Conservation (phyloP, 768 basidiomycete species). For the Russula sp. region DNA sequence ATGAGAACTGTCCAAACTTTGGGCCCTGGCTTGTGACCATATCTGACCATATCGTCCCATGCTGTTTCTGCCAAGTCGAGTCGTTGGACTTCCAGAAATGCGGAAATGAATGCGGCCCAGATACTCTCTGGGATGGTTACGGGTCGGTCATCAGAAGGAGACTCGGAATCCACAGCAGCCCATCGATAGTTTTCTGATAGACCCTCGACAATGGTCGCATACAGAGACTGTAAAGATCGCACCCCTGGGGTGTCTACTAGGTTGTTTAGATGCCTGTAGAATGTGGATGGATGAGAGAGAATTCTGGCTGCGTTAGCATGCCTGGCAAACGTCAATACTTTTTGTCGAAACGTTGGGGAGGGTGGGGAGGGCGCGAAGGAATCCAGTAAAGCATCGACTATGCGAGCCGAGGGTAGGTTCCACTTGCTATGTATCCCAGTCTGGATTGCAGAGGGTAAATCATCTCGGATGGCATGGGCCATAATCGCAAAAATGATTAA, state of each 20-base stretch:
- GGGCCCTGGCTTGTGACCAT: slow-evolving; percentile 50
- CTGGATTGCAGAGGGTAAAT: slow-evolving; percentile 56
- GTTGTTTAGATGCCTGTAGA: slow-evolving; percentile 51
- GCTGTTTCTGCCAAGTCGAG: slow-evolving; percentile 57
- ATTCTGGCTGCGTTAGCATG: slow-evolving; percentile 52
- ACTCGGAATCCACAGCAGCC: slow-evolving; percentile 45
- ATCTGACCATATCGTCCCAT: slow-evolving; percentile 63
- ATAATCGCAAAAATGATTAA: slow-evolving; percentile 54
- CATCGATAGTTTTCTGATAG: slow-evolving; percentile 53
- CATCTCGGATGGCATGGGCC: slow-evolving; percentile 57
- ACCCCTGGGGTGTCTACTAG: slow-evolving; percentile 41
- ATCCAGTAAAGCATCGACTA: slow-evolving; percentile 43
- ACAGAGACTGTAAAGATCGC: slow-evolving; percentile 46
- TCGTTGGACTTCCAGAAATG: slow-evolving; percentile 55
- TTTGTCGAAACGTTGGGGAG: slow-evolving; percentile 41
- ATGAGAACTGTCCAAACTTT: slow-evolving; percentile 72
- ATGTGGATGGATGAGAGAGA: slow-evolving; percentile 47
- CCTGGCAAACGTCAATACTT: slow-evolving; percentile 45
- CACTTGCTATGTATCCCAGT: slow-evolving; percentile 42
- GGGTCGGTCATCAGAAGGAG: slow-evolving; percentile 40
- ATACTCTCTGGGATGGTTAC: slow-evolving; percentile 53
- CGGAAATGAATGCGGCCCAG: slow-evolving; percentile 66
- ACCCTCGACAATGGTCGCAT: slow-evolving; percentile 50
- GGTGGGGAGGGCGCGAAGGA: slow-evolving; percentile 42
- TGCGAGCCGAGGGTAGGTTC: slow-evolving; percentile 37